Conservation (phyloP, 305 asterid genomes). For the Fraxinus ornus region DNA sequence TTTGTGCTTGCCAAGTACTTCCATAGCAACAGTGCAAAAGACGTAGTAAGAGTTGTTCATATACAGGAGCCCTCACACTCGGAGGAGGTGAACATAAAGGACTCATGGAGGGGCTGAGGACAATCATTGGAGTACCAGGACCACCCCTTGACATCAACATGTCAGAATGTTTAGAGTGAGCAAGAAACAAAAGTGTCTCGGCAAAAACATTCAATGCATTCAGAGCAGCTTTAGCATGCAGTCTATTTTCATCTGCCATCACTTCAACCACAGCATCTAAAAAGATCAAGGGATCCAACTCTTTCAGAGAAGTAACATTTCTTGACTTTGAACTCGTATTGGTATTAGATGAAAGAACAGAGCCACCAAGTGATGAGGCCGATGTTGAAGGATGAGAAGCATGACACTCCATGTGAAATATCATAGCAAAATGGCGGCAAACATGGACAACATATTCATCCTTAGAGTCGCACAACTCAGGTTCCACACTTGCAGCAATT, state of each 20-base stretch:
- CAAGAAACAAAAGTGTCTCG: conserved; percentile 86
- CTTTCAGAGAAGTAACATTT: conserved; percentile 74
- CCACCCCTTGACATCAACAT: conserved; percentile 77
- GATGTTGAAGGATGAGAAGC: conserved; percentile 46
- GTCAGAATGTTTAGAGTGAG: conserved; percentile 85
- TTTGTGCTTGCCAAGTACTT: conserved; percentile 95
- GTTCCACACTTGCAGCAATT: conserved; percentile 90
- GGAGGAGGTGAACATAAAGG: conserved; percentile 98
- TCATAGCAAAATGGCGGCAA: conserved; percentile 96
- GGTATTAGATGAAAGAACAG: conserved; percentile 56
- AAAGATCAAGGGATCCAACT: conserved; percentile 91
- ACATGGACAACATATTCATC: conserved; percentile 77
- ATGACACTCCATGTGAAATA: conserved; percentile 82
- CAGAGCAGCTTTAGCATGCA: conserved; percentile 90
- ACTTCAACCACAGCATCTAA: conserved; percentile 98
- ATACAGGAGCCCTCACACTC: conserved; percentile 84
- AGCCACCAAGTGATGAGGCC: conserved; percentile 54
- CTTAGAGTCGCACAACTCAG: conserved; percentile 75
- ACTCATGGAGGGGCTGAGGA: conserved; percentile 98
- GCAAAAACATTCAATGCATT: conserved; percentile 73
- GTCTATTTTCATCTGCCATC: conserved; percentile 84
- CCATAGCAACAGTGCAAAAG: conserved; percentile 96
- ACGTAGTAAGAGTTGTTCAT: conserved; percentile 95
- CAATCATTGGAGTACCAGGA: conserved; percentile 95
- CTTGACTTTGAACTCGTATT: conserved; percentile 57